Evolutionary conservation across 2,329 filamentous ascomycete genomes (phyloP).

Genomic region (Alternaria sp.): DNA sequence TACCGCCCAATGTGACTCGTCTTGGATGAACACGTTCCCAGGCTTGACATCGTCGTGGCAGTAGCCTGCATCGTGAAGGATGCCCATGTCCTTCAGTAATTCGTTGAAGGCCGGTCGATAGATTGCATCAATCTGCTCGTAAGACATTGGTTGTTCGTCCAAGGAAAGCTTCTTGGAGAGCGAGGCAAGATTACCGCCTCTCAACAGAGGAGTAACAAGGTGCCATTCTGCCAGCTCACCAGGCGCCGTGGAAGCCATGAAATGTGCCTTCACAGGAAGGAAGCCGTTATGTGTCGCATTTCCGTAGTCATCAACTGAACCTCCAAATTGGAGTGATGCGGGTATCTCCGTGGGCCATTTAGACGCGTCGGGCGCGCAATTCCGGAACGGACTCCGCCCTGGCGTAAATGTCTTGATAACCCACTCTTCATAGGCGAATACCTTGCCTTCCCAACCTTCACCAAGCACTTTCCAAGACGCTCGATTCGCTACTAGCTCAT

Average conservation of each 20-base stretch:
- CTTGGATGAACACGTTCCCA: conserved; percentile 43
- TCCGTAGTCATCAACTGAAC: background rate
- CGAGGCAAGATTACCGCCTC: conserved; percentile 20
- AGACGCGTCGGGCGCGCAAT: conserved; percentile 25
- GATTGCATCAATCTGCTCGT: conserved; percentile 31
- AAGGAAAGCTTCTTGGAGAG: conserved; percentile 16
- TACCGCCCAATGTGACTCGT: conserved; percentile 37
- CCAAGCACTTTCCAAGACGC: conserved; percentile 30
- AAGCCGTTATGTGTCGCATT: conserved; percentile 17
- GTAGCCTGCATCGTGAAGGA: conserved; percentile 40
- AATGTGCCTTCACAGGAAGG: conserved; percentile 26
- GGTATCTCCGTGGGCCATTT: conserved; percentile 42
- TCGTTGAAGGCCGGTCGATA: conserved; percentile 42
- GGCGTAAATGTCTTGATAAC: conserved; percentile 41
- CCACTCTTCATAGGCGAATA: conserved; percentile 27
- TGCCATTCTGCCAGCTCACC: conserved; percentile 27
- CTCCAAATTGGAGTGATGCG: conserved; percentile 33
- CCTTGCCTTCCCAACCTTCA: conserved; percentile 37
- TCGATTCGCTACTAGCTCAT: conserved; percentile 31
- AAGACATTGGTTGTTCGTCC: background rate
- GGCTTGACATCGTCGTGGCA: conserved; percentile 53
- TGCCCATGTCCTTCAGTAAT: conserved; percentile 33
- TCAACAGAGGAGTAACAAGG: conserved; percentile 29
- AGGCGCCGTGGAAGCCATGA: conserved; percentile 23
- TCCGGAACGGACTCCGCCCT: conserved; percentile 35